phyloP scores from a whole-genome alignment of 129 eudicot genomes.

The Tagetes erecta region DNA sequence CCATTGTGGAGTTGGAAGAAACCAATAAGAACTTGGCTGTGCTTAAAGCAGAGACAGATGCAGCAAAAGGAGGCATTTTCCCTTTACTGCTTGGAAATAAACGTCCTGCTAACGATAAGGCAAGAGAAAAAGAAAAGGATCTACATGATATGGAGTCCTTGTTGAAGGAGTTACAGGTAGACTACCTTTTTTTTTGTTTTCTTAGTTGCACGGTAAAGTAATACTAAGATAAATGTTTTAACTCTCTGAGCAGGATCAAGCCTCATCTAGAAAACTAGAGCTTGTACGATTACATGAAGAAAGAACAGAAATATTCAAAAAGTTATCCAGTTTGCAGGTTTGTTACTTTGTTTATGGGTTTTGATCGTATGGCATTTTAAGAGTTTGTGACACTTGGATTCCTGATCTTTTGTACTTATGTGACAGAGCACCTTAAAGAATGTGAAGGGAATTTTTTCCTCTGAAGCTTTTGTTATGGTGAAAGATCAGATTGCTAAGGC shows the following conservation, averaged over 20 bases:
- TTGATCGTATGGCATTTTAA: conserved; percentile 5
- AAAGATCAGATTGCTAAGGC: conserved; percentile 86
- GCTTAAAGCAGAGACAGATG: conserved; percentile 71
- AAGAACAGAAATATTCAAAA: conserved; percentile 57
- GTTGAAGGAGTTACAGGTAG: conserved; percentile 74
- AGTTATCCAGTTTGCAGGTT: conserved; percentile 76
- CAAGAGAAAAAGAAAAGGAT: conserved; percentile 71
- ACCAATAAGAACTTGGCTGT: conserved; percentile 65
- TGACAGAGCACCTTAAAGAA: conserved; percentile 66
- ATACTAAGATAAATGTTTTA: conserved; percentile 22
- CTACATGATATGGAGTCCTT: conserved; percentile 83
- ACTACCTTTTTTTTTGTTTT: not conserved
- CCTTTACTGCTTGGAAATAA: conserved; percentile 75
- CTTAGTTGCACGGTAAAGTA: conserved; percentile 14
- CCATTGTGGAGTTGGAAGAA: conserved; percentile 71
- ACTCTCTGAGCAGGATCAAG: conserved; percentile 60
- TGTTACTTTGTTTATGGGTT: conserved; percentile 39
- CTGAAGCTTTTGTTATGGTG: conserved; percentile 60
- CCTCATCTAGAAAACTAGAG: conserved; percentile 67
- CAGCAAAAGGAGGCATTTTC: conserved; percentile 63
- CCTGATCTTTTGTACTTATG: conserved; percentile 24
- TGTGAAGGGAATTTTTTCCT: conserved; percentile 62
- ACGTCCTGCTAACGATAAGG: conserved; percentile 58
- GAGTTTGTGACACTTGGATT: conserved; percentile 26
- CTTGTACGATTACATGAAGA: conserved; percentile 76